phyloP scores from a whole-genome alignment of 805 yeast species.

The Dipodascopsis tothii region DNA sequence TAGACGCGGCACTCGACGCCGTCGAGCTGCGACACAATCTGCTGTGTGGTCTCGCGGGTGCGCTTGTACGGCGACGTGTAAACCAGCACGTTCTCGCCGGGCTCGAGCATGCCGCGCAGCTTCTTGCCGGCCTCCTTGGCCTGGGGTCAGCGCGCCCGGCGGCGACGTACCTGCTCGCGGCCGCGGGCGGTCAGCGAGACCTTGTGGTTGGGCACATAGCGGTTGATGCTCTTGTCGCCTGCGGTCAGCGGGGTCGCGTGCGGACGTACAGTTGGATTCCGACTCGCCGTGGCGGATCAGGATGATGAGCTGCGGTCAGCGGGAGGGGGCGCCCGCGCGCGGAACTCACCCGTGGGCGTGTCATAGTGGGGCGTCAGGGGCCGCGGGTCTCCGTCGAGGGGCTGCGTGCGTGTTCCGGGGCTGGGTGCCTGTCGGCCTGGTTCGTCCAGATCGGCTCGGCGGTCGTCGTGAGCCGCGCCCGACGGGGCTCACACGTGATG shows the following conservation, averaged over 20 bases:
- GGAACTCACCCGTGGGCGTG: too few relatives aligned
- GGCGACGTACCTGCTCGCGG: slow-evolving; percentile 30
- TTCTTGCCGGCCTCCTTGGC: slow-evolving; percentile 34
- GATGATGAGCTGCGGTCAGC: slow-evolving; percentile 50
- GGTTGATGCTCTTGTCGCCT: slow-evolving; percentile 71
- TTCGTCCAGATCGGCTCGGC: too few relatives aligned
- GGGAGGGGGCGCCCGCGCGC: too few relatives aligned
- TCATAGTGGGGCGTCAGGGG: background rate
- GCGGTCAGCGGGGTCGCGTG: background rate
- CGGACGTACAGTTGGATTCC: slow-evolving; percentile 58
- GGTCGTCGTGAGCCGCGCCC: too few relatives aligned
- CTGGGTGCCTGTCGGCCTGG: too few relatives aligned
- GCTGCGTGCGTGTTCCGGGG: too few relatives aligned
- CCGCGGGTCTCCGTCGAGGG: too few relatives aligned
- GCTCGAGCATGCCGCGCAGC: slow-evolving; percentile 33
- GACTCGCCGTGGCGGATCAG: slow-evolving; percentile 89
- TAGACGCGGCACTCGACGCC: slow-evolving; percentile 47
- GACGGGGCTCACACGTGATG: too few relatives aligned
- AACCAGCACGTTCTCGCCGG: slow-evolving; percentile 58
- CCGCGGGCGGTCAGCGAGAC: slow-evolving; percentile 69
- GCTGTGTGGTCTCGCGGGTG: slow-evolving; percentile 76
- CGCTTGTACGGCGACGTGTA: slow-evolving; percentile 82
- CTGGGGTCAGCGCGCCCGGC: slow-evolving; percentile 22
- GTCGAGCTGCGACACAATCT: slow-evolving; percentile 51
- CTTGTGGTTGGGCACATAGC: slow-evolving; percentile 70